Evolutionary conservation across 176 grass and related monocot genomes (phyloP), one percentile per base, ranked within the genome.

Genomic region (Ananas comosus): DNA sequence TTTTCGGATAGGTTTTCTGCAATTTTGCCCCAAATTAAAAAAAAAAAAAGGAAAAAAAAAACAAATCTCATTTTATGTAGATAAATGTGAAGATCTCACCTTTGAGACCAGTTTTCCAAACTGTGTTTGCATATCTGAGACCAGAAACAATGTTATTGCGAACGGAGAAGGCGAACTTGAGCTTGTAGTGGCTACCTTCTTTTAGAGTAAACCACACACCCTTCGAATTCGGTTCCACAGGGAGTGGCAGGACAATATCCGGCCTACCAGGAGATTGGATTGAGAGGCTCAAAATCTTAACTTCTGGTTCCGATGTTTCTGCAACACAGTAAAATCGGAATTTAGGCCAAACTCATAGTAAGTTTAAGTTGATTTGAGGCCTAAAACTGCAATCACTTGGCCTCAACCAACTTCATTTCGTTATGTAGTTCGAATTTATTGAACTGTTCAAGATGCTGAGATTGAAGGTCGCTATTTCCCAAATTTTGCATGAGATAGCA

Each of bases 101-200:
- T 76, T 84, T 93, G 75, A 99, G 22, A 18, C 87, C 90, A 13
- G 90, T 88, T 78, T 99, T 99, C 95, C 95, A 99, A 69, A 99
- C 90, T 50, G 85, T 83, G 85, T 94, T 99, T 69, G 90, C 93
- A 82, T 99, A 99, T 13, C 80, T 81, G 54, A 99, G 87, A 64
- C 95, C 95, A 68, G 90, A 91, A 77, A 99, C 95, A 69, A 99
- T 99, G 72, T 99, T 99, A 75, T 88, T 86, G 77, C 48, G 80
- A 77, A 99, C 87, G 29, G 82, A 81, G 72, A 99, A 94, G 87
- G 85, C 80, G 90, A 99, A 99, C 78, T 92, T 99, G 80, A 99
- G 95, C 51, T 72, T 79, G 87, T 94, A 93, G 11, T 47, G 75
- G 75, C 87, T 91, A 17, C 95, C 90, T 61, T 99, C 95, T 78